Percentiles rank a stretch among this genome's conserved stretches.
Conservation (phyloP, 768 basidiomycete species). For the Auricularia auricula-judae region DNA sequence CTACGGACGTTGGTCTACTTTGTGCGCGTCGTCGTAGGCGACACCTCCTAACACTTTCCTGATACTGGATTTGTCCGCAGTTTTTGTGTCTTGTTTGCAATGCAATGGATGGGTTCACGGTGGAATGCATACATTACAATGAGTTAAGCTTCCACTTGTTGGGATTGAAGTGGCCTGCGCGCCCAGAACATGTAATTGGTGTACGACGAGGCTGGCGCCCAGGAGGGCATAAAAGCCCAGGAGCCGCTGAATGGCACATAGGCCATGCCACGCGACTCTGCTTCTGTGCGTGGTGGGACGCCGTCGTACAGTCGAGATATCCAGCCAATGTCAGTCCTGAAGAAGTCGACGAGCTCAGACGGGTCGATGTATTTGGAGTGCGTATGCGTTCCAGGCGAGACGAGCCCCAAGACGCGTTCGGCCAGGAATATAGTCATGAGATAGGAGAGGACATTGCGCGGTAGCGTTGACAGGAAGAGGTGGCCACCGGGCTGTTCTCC, state of each 20-base stretch:
- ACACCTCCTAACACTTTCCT: neutral
- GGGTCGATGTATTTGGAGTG: conserved; percentile 86
- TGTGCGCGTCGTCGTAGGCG: neutral
- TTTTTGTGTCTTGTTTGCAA: neutral
- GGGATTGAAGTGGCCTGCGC: conserved; percentile 41
- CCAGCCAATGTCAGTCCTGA: conserved; percentile 52
- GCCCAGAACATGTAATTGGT: conserved; percentile 84
- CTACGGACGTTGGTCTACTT: neutral
- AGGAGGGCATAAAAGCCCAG: conserved; percentile 60
- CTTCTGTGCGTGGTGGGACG: conserved; percentile 50
- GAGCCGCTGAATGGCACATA: conserved; percentile 60
- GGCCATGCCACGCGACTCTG: conserved; percentile 68
- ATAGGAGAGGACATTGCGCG: conserved; percentile 70
- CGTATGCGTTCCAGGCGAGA: conserved; percentile 82
- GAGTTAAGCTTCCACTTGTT: too few relatives aligned
- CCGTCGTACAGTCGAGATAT: conserved; percentile 41
- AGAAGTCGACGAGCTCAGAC: conserved; percentile 73
- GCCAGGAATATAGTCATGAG: conserved; percentile 66
- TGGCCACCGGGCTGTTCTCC: conserved; percentile 81
- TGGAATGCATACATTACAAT: neutral
- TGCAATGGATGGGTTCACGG: neutral
- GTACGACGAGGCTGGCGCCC: conserved; percentile 31
- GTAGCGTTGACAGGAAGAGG: conserved; percentile 89
- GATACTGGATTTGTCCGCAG: neutral
- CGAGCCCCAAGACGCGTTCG: conserved; percentile 70